phyloP scores from a whole-genome alignment of 345 rosid species.

The Erucastrum elatum region DNA sequence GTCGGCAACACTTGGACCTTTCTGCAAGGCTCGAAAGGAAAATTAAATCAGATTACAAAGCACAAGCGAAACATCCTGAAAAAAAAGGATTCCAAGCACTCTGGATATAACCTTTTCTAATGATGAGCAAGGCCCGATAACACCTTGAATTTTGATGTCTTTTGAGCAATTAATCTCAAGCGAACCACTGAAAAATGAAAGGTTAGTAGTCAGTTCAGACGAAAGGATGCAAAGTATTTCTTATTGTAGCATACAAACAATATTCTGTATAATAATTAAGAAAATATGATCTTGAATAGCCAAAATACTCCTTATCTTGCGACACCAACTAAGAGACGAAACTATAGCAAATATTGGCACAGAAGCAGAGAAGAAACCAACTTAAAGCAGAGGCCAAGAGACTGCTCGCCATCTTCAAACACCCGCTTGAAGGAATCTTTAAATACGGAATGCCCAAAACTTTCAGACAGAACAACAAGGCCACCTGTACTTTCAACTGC shows the following conservation, averaged over 20 bases:
- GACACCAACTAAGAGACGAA: slow-evolving; percentile 18
- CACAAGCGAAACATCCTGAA: slow-evolving; percentile 4
- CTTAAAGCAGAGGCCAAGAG: slow-evolving; percentile 96
- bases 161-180: slow-evolving; percentile 91
- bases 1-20: slow-evolving; percentile 90
- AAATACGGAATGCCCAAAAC: slow-evolving; percentile 98
- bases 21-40: slow-evolving; percentile 59
- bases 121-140: slow-evolving; percentile 93
- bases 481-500: slow-evolving; percentile 97
- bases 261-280: slow-evolving; percentile 13
- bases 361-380: slow-evolving; percentile 45
- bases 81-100: slow-evolving; percentile 17
- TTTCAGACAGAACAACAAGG: slow-evolving; percentile 91
- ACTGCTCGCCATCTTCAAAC: slow-evolving; percentile 89
- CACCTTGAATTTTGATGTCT: slow-evolving; percentile 93
- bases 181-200: slow-evolving; percentile 61
- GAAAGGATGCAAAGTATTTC: slow-evolving; percentile 6
- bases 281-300: slow-evolving; percentile 14
- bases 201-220: slow-evolving; percentile 16
- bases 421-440: slow-evolving; percentile 92
- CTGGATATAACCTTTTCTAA: slow-evolving; percentile 73
- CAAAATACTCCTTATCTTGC: slow-evolving; percentile 12
- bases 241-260: not conserved
- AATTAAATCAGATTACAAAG: slow-evolving; percentile 9
- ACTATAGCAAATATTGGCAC: slow-evolving; percentile 13